Percentiles rank a stretch among this genome's conserved stretches.
phyloP scores from a whole-genome alignment of 768 basidiomycete species.

The Phanerochaete carnosa region DNA sequence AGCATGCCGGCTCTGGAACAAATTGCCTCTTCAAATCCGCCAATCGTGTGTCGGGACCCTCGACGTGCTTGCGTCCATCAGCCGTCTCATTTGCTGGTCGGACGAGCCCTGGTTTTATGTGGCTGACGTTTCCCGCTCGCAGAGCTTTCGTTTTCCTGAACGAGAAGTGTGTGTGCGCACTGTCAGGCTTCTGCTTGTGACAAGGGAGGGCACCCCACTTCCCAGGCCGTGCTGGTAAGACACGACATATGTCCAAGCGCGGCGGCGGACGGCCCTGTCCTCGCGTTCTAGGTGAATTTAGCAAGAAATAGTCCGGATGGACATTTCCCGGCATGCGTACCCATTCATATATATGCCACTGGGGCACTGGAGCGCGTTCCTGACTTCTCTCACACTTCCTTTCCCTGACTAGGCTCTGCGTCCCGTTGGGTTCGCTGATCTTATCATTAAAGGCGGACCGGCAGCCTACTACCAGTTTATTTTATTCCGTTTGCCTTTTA shows the following conservation, averaged over 20 bases:
- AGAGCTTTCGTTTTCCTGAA: neutral
- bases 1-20: neutral
- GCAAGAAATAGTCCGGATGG: neutral
- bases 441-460: neutral
- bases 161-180: no score
- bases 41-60: neutral
- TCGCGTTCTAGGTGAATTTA: no score
- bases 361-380: neutral
- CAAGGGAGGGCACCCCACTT: neutral
- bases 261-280: neutral
- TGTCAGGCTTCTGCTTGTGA: no score
- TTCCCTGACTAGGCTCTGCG: neutral
- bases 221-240: no score
- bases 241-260: neutral
- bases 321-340: neutral
- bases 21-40: neutral
- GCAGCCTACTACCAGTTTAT: neutral
- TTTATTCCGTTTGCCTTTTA: slow-evolving; percentile 4
- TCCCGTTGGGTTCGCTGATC: neutral
- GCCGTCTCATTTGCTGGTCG: neutral
- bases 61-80: neutral
- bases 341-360: neutral
- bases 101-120: neutral
- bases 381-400: neutral
- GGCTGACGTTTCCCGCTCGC: neutral